Evolutionary conservation across 305 asterid genomes (phyloP), one percentile per base, ranked within the genome.

Genomic region (Rubia occidens): DNA sequence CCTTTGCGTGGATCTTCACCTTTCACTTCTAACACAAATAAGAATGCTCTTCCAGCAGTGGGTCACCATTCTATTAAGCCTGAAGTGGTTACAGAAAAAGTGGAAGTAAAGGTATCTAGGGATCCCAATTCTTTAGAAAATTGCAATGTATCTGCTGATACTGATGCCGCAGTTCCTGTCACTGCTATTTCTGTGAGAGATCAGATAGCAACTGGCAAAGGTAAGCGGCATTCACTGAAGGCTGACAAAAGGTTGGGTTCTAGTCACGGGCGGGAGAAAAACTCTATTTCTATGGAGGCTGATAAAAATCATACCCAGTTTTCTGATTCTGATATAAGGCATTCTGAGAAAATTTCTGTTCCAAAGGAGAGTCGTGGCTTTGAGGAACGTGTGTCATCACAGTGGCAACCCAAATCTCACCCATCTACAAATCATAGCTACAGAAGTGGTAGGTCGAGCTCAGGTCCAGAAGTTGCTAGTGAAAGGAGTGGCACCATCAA

Each of bases 361-460:
- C 65, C 86, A 3, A 86, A 81, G 70, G 96, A 87, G 69, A 82
- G 60, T 70, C 84, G 80, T 58, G 80, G 80, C 64, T 5, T 76
- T 67, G 90, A 82, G 69, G 91, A 87, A 68, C 81, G 83, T 45
- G 37, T 83, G 17, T 76, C 82, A 35, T 75, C 96, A 72, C 95
- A 86, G 59, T 95, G 99, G 99, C 89, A 88, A 71, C 99, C 94
- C 43, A 95, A 95, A 78, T 72, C 85, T 20, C 78, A 76, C 71
- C 49, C 85, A 58, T 67, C 73, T 76, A 55, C 85, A 68, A 80
- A 75, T 51, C 76, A 76, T 78, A 73, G 72, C 77, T 84, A 80
- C 72, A 84, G 75, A 37, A 86, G 81, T 39, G 76, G 76, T 74
- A 80, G 84, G 79, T 45, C 69, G 51, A 39, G 69, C 73, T 81